Base-by-base conservation (phyloP, 2,329 filamentous ascomycete genomes). In the Colletotrichum horii region DNA sequence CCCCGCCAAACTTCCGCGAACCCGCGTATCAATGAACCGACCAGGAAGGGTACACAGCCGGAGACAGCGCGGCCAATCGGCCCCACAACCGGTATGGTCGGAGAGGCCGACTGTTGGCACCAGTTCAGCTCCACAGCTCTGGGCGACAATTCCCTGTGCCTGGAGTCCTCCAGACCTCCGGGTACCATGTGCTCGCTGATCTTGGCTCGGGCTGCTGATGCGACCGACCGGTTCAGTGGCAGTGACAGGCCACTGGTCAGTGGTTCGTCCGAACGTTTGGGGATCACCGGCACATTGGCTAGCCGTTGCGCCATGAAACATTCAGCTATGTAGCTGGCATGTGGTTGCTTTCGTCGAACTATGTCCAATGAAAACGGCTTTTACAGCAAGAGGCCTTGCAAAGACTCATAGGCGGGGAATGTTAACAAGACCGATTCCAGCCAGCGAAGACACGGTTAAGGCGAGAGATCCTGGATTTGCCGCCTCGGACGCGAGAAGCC, bases 231-330 rank as follows among this genome's bases (percentile, higher is more conserved):
- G 19, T 7, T 61, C 22, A 16, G 55, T 56, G 43, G 62, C 28
- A 48, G 72, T 67, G 62, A 52, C 32, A 24, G 60, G 43, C 22
- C 43, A 58, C n/a, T 34, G 61, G 73, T 73, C 60, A 58, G 38
- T 34, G 61, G 70, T 73, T 75, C 73, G 58, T 75, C 73, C 15
- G 58, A 66, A 32, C 15, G 26, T 58, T 64, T 34, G 52, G 48
- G 12, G 26, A 30, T 34, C 43, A 14, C 61, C 34, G 34, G 61
- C 34, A 36, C 22, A 12, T 11, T 52, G 64, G 16, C 22, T 22
- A 66, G 64, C 64, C 34, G 58, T 30, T 55, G 36, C 22, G 22
- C 24, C 36, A 22, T 68, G 66, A 68, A 68, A 68, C 52, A 67
- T 56, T 67, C 26, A 34, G 28, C 58, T 3, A 8, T 61, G 28